phyloP scores from a whole-genome alignment of 2,329 filamentous ascomycete species.

The Sodiomyces alkalinus region DNA sequence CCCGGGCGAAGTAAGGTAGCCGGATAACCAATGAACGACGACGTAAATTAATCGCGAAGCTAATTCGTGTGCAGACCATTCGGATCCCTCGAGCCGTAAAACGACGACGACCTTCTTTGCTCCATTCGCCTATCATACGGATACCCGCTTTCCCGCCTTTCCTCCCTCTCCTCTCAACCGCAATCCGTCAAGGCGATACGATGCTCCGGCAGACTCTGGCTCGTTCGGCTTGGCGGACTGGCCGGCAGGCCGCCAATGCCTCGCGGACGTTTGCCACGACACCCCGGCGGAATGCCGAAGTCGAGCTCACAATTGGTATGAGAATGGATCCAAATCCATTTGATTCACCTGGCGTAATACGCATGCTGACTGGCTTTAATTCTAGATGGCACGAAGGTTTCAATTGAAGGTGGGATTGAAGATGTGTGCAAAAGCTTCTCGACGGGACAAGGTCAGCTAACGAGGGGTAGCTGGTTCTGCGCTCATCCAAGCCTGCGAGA shows the following conservation, averaged over 20 bases:
- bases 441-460: slow-evolving; percentile 8
- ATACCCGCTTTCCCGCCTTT: slow-evolving; percentile 10
- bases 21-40: slow-evolving; percentile 22
- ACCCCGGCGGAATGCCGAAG: slow-evolving; percentile 66
- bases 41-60: slow-evolving; percentile 28
- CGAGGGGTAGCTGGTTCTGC: slow-evolving; percentile 67
- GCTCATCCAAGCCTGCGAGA: slow-evolving; percentile 97
- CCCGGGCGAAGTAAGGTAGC: background rate
- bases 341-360: slow-evolving; percentile 15
- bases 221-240: slow-evolving; percentile 52
- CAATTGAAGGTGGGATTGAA: slow-evolving; percentile 71
- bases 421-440: no score
- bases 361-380: slow-evolving; percentile 15
- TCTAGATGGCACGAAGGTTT: slow-evolving; percentile 92
- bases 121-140: slow-evolving; percentile 20
- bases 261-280: slow-evolving; percentile 73
- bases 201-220: slow-evolving; percentile 55
- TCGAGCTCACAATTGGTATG: slow-evolving; percentile 88
- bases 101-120: slow-evolving; percentile 19
- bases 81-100: slow-evolving; percentile 20
- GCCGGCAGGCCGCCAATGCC: slow-evolving; percentile 42
- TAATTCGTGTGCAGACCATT: slow-evolving; percentile 23
- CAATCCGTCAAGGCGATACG: slow-evolving; percentile 41
- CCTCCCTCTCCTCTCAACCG: slow-evolving; percentile 20
- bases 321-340: slow-evolving; percentile 9